phyloP scores from a whole-genome alignment of 2,329 filamentous ascomycete species.

The Phialemoniopsis sp. region DNA sequence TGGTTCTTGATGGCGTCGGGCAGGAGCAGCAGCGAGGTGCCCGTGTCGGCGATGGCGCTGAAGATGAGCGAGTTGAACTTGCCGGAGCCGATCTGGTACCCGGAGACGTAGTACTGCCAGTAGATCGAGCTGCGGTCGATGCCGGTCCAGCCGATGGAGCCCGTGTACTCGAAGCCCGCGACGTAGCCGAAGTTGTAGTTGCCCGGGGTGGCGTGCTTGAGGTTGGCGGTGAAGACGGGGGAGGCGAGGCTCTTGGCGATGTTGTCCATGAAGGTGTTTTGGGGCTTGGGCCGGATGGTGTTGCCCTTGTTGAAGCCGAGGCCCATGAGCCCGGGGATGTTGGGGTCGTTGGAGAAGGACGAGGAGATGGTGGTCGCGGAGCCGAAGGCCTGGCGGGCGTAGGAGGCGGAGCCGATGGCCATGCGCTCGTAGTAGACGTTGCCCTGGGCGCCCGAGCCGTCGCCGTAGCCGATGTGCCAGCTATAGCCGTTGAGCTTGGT shows the following conservation, averaged over 20 bases:
- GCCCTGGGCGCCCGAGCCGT: conserved; percentile 33
- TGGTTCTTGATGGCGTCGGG: conserved; percentile 42
- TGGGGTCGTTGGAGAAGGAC: conserved; percentile 28
- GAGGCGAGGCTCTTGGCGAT: conserved; percentile 18
- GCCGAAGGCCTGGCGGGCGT: conserved; percentile 37
- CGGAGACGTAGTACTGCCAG: conserved; percentile 51
- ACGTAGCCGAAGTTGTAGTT: conserved; percentile 36
- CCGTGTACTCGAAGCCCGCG: conserved; percentile 50
- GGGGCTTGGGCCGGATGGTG: conserved; percentile 30
- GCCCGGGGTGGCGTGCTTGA: conserved; percentile 18
- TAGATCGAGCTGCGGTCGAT: conserved; percentile 52
- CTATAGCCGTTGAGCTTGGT: conserved; percentile 23
- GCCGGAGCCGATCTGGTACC: conserved; percentile 22
- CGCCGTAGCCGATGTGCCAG: conserved; percentile 37
- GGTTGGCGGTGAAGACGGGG: conserved; percentile 25
- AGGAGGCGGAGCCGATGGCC: conserved; percentile 33
- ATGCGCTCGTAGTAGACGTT: conserved; percentile 37
- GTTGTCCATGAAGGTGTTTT: conserved; percentile 36
- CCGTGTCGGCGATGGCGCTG: conserved; percentile 58
- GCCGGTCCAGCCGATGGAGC: conserved; percentile 48
- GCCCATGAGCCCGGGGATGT: conserved; percentile 38
- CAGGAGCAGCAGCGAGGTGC: conserved; percentile 59
- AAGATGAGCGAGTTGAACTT: conserved; percentile 2
- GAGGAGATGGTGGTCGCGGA: conserved; percentile 32
- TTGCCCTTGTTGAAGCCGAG: conserved; percentile 38